Base-by-base conservation (phyloP, 2,329 filamentous ascomycete species). In the Neofusicoccum sp. region DNA sequence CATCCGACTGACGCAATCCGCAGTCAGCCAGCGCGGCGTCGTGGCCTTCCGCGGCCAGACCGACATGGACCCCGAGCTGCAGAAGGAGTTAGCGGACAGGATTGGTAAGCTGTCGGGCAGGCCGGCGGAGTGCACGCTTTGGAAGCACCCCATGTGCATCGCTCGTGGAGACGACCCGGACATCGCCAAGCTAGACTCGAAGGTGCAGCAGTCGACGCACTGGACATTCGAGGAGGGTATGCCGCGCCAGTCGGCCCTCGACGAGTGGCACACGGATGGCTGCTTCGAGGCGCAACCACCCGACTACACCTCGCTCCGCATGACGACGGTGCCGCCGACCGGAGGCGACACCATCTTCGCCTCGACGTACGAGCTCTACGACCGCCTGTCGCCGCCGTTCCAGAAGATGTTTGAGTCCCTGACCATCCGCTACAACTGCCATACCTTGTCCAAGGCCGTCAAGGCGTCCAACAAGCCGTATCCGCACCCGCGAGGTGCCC, bases 101-200 rank as follows among this genome's bases (percentile, higher is more conserved):
- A 81, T 89, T 1, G 87, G 87, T 8, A 76, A 86, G 70, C 78
- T 87, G 0, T 80, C 83, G 0, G 84, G 85, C 62, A 85, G 85
- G 64, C 85, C 85, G 0, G 69, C 73, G 0, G 82, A 81, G 0
- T 86, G 84, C 0, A 79, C 79, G 31, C 75, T 88, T 8, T 86
- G 88, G 68, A 85, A 88, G 48, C 86, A 88, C 67, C 86, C 86
- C 0, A 72, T 88, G 33, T 70, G 74, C 14, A 77, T 78, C 65
- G 69, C 78, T 76, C 74, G 85, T 7, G 72, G 69, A 8, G 70
- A 71, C 14, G 76, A 77, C 54, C 68, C 73, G 52, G 71, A 78
- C 54, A 77, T 77, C 61, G 75, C 71, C 43, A 73, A 73, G 14
- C 77, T 78, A 48, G 72, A 70, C 58, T 5, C 48, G 1, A 50